A percentile compares a stretch with the other conserved stretches of the same genome.
Evolutionary conservation across 345 rosid species (phyloP).

Genomic region (Gossypioides kirkii): DNA sequence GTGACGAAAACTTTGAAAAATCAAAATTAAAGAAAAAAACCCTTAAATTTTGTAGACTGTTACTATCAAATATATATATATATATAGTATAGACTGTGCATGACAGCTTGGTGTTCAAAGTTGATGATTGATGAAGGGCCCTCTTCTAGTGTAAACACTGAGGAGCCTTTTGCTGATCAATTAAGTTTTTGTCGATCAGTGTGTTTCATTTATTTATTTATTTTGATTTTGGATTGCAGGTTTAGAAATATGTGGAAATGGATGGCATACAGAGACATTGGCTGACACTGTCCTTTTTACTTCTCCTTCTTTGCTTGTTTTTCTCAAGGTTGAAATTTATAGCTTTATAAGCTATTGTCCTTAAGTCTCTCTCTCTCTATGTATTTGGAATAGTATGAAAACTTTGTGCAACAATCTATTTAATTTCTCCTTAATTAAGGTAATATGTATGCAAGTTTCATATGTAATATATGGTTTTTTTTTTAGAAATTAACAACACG

Average conservation of each 20-base stretch:
- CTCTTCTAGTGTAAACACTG: neutral
- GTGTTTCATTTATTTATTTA: neutral
- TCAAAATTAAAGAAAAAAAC: too few relatives aligned
- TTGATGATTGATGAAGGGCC: neutral
- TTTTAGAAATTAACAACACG: too few relatives aligned
- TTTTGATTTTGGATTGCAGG: neutral
- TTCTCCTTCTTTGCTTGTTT: neutral
- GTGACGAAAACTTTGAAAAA: neutral
- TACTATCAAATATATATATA: neutral
- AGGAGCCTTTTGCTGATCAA: neutral
- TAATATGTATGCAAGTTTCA: neutral
- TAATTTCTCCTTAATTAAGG: neutral
- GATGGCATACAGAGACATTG: neutral
- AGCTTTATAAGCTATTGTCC: slow-evolving; percentile 4
- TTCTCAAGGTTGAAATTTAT: slow-evolving; percentile 4
- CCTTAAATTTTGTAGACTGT: neutral
- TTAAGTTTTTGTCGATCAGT: neutral
- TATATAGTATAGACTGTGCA: neutral
- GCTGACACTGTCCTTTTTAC: neutral
- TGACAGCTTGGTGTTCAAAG: slow-evolving; percentile 7
- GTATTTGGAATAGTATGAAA: neutral
- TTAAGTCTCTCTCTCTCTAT: neutral
- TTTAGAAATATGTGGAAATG: slow-evolving; percentile 1
- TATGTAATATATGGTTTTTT: neutral
- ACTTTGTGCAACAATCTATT: neutral